phyloP scores from a whole-genome alignment of 2,329 filamentous ascomycete genomes.

The Ophiosphaerella korrae region DNA sequence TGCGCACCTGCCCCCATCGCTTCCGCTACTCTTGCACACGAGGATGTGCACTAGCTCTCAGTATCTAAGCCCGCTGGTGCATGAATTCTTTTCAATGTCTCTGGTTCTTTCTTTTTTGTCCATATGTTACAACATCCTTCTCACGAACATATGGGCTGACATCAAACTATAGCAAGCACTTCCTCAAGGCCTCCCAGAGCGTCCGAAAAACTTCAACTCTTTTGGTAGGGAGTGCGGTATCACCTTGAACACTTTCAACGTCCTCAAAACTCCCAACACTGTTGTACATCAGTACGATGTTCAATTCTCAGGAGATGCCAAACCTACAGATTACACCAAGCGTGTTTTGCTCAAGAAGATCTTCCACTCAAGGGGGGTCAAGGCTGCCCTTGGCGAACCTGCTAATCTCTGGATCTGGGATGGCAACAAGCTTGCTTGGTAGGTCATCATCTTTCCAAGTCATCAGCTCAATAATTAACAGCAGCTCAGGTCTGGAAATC shows the following conservation, averaged over 20 bases:
- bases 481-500: slow-evolving; percentile 28
- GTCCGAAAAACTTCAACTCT: slow-evolving; percentile 45
- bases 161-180: slow-evolving; percentile 24
- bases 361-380: slow-evolving; percentile 70
- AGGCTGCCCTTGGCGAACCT: slow-evolving; percentile 56
- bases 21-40: slow-evolving; percentile 1
- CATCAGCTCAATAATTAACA: slow-evolving; percentile 11
- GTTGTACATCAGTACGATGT: slow-evolving; percentile 86
- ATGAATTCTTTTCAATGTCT: neutral
- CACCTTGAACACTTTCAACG: slow-evolving; percentile 75
- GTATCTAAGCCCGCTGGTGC: too few species aligned
- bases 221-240: slow-evolving; percentile 49
- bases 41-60: too few species aligned
- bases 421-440: slow-evolving; percentile 87
- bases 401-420: slow-evolving; percentile 73
- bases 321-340: slow-evolving; percentile 56
- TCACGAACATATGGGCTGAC: slow-evolving; percentile 33
- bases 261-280: slow-evolving; percentile 63
- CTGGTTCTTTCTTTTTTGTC: slow-evolving; percentile 13
- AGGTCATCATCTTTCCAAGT: slow-evolving; percentile 26
- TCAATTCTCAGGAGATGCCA: slow-evolving; percentile 62
- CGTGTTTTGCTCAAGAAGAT: slow-evolving; percentile 73
- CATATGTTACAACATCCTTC: slow-evolving; percentile 4
- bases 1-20: neutral
- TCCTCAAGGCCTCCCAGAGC: slow-evolving; percentile 36